These are phyloP conservation scores for Penicillium robsamsonii DNA, from an alignment of 495 filamentous ascomycete genomes.

Conservation along the genomic window DNA sequence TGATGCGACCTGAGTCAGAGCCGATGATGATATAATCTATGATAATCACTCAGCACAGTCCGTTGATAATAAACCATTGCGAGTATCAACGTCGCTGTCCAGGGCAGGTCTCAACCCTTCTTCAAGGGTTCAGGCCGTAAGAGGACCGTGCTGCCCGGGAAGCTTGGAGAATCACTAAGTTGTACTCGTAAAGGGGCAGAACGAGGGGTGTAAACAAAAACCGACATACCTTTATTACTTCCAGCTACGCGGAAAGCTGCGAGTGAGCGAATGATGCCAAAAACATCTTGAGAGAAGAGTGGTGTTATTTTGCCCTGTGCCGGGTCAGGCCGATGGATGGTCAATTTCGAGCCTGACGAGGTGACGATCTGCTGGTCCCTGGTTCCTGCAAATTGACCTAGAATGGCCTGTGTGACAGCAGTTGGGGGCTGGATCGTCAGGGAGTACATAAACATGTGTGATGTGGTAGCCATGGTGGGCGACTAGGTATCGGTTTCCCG, in stretches of 20 bases:
- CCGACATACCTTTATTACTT: conserved; percentile 89
- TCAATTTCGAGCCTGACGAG: conserved; percentile 84
- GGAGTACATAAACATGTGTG: conserved; percentile 96
- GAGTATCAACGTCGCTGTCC: conserved; percentile 42
- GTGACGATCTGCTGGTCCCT: conserved; percentile 97
- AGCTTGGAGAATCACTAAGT: conserved; percentile 93
- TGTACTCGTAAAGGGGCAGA: conserved; percentile 58
- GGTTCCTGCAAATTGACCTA: conserved; percentile 90
- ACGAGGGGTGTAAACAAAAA: conserved; percentile 23
- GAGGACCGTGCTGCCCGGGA: conserved; percentile 51
- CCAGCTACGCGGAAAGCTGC: conserved; percentile 88
- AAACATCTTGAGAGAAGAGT: conserved; percentile 86
- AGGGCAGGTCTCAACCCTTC: conserved; percentile 40
- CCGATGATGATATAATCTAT: conserved; percentile 95
- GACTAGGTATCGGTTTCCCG: conserved; percentile 19
- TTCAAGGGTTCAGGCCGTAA: conserved; percentile 34
- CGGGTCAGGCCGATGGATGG: conserved; percentile 82
- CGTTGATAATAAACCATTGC: conserved; percentile 27
- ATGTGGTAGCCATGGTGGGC: conserved; percentile 89
- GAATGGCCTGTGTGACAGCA: conserved; percentile 81
- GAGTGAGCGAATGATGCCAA: conserved; percentile 87
- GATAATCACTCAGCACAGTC: conserved; percentile 57
- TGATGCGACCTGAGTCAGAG: conserved; percentile 92
- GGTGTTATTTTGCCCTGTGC: conserved; percentile 80
- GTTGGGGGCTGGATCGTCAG: conserved; percentile 90